Conservation (phyloP, 768 basidiomycete genomes). For the Suillus subaureus region DNA sequence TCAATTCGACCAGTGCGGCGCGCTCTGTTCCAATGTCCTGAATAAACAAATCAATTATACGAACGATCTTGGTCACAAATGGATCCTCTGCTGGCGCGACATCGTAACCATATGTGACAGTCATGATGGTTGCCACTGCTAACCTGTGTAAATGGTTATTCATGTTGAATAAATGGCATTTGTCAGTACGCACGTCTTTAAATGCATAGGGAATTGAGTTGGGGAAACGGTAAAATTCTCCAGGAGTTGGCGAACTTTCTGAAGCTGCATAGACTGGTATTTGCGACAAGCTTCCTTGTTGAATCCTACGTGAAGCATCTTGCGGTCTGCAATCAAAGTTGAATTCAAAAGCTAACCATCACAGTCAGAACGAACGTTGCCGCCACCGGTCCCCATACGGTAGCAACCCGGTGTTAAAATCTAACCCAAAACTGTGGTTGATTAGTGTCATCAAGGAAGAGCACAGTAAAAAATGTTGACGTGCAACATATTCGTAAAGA, state of each 20-base stretch:
- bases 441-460: too few species aligned
- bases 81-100: too few species aligned
- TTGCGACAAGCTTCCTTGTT: constrained; percentile 15
- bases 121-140: too few species aligned
- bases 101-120: too few species aligned
- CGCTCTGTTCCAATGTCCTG: constrained; percentile 14
- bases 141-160: neutral
- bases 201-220: constrained; percentile 20
- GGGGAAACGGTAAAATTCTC: constrained; percentile 8
- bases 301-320: constrained; percentile 22
- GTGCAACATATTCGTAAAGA: too few species aligned
- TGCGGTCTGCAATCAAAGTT: constrained; percentile 23
- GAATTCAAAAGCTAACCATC: constrained; percentile 13
- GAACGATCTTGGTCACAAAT: too few species aligned
- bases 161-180: neutral
- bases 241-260: constrained; percentile 23
- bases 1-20: constrained; percentile 19
- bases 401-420: constrained; percentile 31
- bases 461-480: too few species aligned
- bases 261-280: constrained; percentile 20
- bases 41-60: too few species aligned
- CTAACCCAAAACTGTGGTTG: constrained; percentile 23
- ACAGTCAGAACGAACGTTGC: constrained; percentile 19
- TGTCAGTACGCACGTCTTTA: constrained; percentile 24
- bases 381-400: constrained; percentile 34